phyloP scores from a whole-genome alignment of 2,329 filamentous ascomycete species.

The Sporothrix euskadiensis region DNA sequence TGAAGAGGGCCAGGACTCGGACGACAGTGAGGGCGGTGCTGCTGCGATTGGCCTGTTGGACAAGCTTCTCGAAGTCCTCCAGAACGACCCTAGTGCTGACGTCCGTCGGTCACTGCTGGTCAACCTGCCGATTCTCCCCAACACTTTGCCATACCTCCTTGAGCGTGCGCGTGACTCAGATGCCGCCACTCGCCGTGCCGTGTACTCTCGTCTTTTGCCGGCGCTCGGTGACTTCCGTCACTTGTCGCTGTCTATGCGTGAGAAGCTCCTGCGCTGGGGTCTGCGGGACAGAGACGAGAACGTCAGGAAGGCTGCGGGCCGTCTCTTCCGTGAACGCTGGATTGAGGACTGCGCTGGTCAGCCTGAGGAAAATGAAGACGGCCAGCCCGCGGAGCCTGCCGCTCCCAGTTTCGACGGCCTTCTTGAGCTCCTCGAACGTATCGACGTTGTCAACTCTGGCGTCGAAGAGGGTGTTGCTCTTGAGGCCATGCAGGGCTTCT shows the following conservation, averaged over 20 bases:
- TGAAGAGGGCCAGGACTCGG: constrained; percentile 68
- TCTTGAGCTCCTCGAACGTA: constrained; percentile 86
- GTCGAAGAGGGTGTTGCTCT: constrained; percentile 86
- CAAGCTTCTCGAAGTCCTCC: constrained; percentile 82
- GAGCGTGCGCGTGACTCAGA: constrained; percentile 91
- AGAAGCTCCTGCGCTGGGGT: constrained; percentile 94
- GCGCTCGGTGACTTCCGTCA: constrained; percentile 92
- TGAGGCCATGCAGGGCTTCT: constrained; percentile 94
- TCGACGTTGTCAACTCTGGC: constrained; percentile 88
- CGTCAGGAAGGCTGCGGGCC: constrained; percentile 86
- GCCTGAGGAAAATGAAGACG: constrained; percentile 56
- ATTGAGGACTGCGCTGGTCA: constrained; percentile 87
- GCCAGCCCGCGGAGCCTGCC: constrained; percentile 56
- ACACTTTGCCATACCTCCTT: constrained; percentile 80
- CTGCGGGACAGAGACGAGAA: constrained; percentile 90
- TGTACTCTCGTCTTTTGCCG: constrained; percentile 85
- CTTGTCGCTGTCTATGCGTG: constrained; percentile 87
- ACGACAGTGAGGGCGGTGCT: constrained; percentile 66
- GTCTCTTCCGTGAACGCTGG: constrained; percentile 93
- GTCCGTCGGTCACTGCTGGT: constrained; percentile 84
- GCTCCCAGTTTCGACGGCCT: constrained; percentile 78
- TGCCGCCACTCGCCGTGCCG: constrained; percentile 74
- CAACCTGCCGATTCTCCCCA: constrained; percentile 83
- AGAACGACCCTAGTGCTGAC: constrained; percentile 92
- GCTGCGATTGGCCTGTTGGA: constrained; percentile 70